phyloP scores from a whole-genome alignment of 2,329 filamentous ascomycete genomes.

The Colletotrichum orbiculare region DNA sequence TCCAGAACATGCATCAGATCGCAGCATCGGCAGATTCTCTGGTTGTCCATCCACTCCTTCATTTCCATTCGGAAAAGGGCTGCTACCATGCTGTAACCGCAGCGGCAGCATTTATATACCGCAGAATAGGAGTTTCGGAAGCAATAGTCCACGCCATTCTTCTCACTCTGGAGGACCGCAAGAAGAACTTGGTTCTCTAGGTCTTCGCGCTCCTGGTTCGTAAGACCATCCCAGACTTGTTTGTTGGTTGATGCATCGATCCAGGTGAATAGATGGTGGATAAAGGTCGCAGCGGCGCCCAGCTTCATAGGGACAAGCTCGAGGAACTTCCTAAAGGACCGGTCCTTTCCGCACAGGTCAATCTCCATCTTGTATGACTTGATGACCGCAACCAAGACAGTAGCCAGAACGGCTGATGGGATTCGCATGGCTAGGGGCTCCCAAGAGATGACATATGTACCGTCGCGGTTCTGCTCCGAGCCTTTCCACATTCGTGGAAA shows the following conservation, averaged over 20 bases:
- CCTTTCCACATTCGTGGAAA: slow-evolving; percentile 19
- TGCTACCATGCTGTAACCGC: slow-evolving; percentile 3
- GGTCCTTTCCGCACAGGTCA: slow-evolving; percentile 13
- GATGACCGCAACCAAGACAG: slow-evolving; percentile 25
- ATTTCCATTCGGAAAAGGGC: slow-evolving; percentile 13
- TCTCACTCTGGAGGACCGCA: slow-evolving; percentile 7
- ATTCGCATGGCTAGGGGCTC: neutral
- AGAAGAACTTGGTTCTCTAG: slow-evolving; percentile 31
- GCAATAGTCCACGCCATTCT: neutral
- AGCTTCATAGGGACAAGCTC: slow-evolving; percentile 30
- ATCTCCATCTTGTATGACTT: slow-evolving; percentile 30
- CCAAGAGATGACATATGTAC: slow-evolving; percentile 29
- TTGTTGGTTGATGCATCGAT: neutral
- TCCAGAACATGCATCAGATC: slow-evolving; percentile 4
- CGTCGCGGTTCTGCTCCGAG: neutral
- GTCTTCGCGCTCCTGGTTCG: neutral
- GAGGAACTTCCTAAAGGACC: slow-evolving; percentile 23
- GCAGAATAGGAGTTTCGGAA: neutral
- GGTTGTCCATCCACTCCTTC: neutral
- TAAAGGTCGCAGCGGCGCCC: slow-evolving; percentile 16
- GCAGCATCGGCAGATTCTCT: slow-evolving; percentile 20
- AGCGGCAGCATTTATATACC: slow-evolving; percentile 2
- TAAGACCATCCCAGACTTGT: neutral
- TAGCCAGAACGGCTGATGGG: slow-evolving; percentile 5
- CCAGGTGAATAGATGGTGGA: slow-evolving; percentile 23